Conservation (phyloP, 306 rosid species). For the Arachis stenosperma region DNA sequence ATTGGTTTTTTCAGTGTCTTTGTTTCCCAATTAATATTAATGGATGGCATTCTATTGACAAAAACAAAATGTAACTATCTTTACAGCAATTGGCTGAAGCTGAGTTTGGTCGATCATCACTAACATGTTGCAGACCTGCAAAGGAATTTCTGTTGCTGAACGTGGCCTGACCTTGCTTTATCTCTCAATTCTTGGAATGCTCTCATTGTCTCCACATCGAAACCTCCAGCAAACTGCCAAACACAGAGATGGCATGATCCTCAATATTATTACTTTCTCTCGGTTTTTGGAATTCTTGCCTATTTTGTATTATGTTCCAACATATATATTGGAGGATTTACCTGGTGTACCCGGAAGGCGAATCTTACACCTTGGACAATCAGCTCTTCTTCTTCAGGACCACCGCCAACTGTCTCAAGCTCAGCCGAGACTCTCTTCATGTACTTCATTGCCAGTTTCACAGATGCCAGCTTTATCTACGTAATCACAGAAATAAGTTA, state of each 20-base stretch:
- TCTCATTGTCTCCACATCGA: constrained; percentile 86
- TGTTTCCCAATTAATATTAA: constrained; percentile 26
- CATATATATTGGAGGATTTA: constrained; percentile 37
- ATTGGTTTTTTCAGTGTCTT: not conserved
- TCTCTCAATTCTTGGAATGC: constrained; percentile 92
- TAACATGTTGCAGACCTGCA: constrained; percentile 71
- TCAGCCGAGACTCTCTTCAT: constrained; percentile 89
- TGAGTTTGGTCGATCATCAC: constrained; percentile 60
- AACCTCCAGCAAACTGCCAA: constrained; percentile 93
- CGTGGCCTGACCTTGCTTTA: constrained; percentile 78
- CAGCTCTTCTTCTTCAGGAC: constrained; percentile 94
- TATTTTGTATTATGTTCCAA: constrained; percentile 16
- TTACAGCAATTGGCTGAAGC: constrained; percentile 71
- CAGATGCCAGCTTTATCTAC: constrained; percentile 91
- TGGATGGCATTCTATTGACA: constrained; percentile 45
- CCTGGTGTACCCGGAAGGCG: constrained; percentile 98
- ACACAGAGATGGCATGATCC: not conserved
- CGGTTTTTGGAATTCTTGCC: not conserved
- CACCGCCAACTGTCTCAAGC: constrained; percentile 73
- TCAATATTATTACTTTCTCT: not conserved
- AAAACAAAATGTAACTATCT: constrained; percentile 45
- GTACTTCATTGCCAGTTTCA: constrained; percentile 86
- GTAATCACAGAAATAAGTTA: constrained; percentile 10
- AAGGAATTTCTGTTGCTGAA: constrained; percentile 64
- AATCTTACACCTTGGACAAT: constrained; percentile 86